phyloP scores from a whole-genome alignment of 164 flowering plant species.

The Umbilicus rupestris region DNA sequence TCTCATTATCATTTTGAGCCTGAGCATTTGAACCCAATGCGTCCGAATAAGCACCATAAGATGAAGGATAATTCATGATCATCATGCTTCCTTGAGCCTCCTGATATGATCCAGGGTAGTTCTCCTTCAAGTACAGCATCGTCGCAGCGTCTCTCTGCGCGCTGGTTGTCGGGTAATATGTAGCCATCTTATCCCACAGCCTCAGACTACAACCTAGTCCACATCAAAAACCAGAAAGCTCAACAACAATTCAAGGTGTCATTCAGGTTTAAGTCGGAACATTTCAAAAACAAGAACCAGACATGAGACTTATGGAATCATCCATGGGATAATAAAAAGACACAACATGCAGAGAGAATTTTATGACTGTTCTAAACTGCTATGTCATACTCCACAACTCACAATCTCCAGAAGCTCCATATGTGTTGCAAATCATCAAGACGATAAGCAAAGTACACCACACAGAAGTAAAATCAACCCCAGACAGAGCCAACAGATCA shows the following conservation, averaged over 20 bases:
- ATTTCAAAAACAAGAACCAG: neutral
- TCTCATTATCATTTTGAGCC: constrained; percentile 28
- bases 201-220: neutral
- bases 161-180: constrained; percentile 51
- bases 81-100: constrained; percentile 48
- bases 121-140: constrained; percentile 41
- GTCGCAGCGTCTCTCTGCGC: constrained; percentile 50
- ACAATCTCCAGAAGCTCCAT: no score
- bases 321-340: neutral
- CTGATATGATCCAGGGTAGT: constrained; percentile 32
- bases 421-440: no score
- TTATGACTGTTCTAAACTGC: no score
- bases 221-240: neutral
- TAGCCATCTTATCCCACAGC: constrained; percentile 37
- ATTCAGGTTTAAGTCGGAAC: neutral
- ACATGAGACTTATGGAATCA: neutral
- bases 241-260: neutral
- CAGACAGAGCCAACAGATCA: neutral
- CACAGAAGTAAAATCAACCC: no score
- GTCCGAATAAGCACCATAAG: constrained; percentile 46
- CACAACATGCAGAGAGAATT: neutral
- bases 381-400: no score
- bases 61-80: constrained; percentile 45
- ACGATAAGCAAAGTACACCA: no score
- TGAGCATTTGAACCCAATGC: constrained; percentile 39